Conservation (phyloP, 768 basidiomycete genomes). For the Hemileccinum impolitum region DNA sequence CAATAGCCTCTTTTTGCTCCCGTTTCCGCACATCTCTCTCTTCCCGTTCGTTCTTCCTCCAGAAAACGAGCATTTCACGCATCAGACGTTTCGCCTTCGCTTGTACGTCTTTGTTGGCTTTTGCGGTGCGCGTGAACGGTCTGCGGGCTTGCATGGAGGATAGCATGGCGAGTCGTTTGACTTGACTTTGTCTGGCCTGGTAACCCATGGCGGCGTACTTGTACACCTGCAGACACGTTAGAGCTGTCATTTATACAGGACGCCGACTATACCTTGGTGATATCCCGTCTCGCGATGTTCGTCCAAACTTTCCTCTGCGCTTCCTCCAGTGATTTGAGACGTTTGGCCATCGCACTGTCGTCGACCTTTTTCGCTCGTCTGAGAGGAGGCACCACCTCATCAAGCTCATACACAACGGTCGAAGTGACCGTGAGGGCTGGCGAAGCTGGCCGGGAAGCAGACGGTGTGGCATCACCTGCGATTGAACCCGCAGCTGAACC, state of each 20-base stretch:
- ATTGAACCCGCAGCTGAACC: conserved; percentile 46
- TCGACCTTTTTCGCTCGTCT: conserved; percentile 78
- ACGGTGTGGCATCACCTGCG: conserved; percentile 69
- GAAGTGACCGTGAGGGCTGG: conserved; percentile 54
- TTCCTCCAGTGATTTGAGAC: conserved; percentile 76
- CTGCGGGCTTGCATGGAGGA: conserved; percentile 76
- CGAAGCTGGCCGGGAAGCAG: conserved; percentile 66
- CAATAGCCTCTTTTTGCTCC: conserved; percentile 91
- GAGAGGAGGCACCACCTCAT: conserved; percentile 65
- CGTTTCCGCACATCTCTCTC: conserved; percentile 90
- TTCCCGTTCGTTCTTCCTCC: conserved; percentile 98
- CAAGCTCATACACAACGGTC: conserved; percentile 67
- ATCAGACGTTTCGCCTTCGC: conserved; percentile 83
- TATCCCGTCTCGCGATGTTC: conserved; percentile 79
- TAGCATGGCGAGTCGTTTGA: conserved; percentile 72
- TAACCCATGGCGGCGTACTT: conserved; percentile 70
- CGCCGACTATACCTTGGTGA: conserved; percentile 60
- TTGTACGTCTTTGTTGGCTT: conserved; percentile 78
- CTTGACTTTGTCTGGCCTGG: conserved; percentile 61
- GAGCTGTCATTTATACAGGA: conserved; percentile 1
- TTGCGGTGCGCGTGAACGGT: conserved; percentile 70
- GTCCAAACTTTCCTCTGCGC: conserved; percentile 88
- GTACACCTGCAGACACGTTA: conserved; percentile 55
- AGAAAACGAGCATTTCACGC: conserved; percentile 96
- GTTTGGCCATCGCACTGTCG: conserved; percentile 65